These are phyloP conservation scores for Conticribra guillardii DNA, from an alignment of 108 stramenopile species.

Conservation along the genomic window DNA sequence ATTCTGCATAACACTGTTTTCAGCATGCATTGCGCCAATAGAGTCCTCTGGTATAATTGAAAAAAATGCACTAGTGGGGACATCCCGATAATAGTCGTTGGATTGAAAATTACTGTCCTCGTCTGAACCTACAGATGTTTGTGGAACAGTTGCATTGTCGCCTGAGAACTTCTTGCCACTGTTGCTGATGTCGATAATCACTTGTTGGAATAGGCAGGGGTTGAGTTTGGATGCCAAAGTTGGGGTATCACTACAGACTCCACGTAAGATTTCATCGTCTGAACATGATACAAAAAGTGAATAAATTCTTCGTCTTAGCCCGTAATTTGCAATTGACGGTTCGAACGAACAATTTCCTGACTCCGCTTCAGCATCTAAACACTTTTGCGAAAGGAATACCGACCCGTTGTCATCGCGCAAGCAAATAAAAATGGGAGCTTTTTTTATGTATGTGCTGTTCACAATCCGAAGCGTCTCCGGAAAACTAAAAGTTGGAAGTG, in stretches of 20 bases:
- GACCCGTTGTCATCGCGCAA: conserved; percentile 24
- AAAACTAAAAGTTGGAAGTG: conserved; percentile 17
- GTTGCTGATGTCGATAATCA: conserved; percentile 75
- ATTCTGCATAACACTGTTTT: too few species aligned
- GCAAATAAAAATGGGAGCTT: conserved; percentile 9
- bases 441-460: neutral
- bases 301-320: conserved; percentile 38
- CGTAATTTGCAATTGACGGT: conserved; percentile 8
- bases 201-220: conserved; percentile 61
- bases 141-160: conserved; percentile 42
- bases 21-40: too few species aligned
- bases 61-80: too few species aligned
- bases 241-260: conserved; percentile 36
- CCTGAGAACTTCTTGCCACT: conserved; percentile 69
- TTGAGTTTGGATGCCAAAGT: conserved; percentile 59
- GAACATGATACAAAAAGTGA: conserved; percentile 49
- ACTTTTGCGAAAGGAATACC: conserved; percentile 36
- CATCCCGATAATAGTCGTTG: too few species aligned
- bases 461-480: neutral
- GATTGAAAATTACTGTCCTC: neutral
- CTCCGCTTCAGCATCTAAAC: conserved; percentile 10
- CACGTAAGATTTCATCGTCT: conserved; percentile 24
- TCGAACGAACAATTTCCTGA: conserved; percentile 27
- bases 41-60: too few species aligned
- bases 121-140: conserved; percentile 11